These are phyloP conservation scores for Blepharisma stoltei DNA, from an alignment of 73 alveolate genomes.

Conservation along the genomic window DNA sequence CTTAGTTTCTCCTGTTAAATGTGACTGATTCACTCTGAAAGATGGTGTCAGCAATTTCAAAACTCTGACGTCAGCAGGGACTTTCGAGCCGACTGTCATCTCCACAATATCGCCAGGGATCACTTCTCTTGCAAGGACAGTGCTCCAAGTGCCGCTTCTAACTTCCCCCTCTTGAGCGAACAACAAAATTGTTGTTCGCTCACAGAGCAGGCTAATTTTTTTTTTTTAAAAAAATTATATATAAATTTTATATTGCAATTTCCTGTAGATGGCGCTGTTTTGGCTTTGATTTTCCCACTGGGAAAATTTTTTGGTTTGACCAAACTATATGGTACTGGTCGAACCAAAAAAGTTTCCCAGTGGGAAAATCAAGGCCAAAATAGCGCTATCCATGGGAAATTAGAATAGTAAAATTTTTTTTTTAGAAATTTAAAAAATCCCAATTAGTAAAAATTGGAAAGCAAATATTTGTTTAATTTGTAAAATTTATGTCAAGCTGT, in stretches of 20 bases:
- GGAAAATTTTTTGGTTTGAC: no score
- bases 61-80: conserved; percentile 93
- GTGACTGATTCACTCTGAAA: conserved; percentile 90
- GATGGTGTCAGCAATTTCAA: conserved; percentile 71
- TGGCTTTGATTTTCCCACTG: no score
- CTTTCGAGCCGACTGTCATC: conserved; percentile 85
- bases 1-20: conserved; percentile 93
- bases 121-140: conserved; percentile 70
- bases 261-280: conserved; percentile 40
- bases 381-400: no score
- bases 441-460: no score
- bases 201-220: neutral
- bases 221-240: conserved; percentile 11
- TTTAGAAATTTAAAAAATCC: no score
- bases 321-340: no score
- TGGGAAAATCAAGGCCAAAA: no score
- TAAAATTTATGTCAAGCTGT: no score
- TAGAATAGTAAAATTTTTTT: no score
- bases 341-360: no score
- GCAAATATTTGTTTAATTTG: no score
- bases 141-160: conserved; percentile 76
- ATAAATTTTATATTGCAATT: no score
- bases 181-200: neutral
- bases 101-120: conserved; percentile 91
- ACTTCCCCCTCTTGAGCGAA: conserved; percentile 3